Base-by-base conservation (phyloP, 331 rosid genomes). In the Phaseolus coccineus region DNA sequence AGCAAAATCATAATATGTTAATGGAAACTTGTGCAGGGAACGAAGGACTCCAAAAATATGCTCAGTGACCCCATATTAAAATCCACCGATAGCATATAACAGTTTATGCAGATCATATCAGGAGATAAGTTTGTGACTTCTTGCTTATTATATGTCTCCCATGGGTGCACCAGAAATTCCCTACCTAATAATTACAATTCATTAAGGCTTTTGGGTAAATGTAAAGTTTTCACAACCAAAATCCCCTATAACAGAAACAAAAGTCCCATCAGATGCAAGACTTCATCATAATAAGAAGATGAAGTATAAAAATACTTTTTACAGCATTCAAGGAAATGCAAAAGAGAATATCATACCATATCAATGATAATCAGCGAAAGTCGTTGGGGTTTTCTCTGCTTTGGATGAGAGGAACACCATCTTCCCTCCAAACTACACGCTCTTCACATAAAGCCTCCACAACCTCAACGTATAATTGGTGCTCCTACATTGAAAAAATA, bases 371-470 rank as follows among this genome's bases (percentile, higher is more conserved):
- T 80, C 77, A 87, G 47, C 8, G 48, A 48, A 80, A 87, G 31
- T 92, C 83, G 6, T 80, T 73, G 5, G 94, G 97, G 57, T 94
- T 90, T 74, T 88, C 97, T 84, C 84, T 91, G 86, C 92, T 77
- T 57, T 44, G 91, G 80, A 94, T 87, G 76, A 92, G 90, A 75
- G 98, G 98, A 81, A 94, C 98, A 22, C 96, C 96, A 55, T 94
- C 97, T 69, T 86, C 83, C 87, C 97, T 87, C 98, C 97, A 94
- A 70, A 85, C 64, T 13, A 94, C 30, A 40, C 96, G 93, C 28
- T 92, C 97, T 82, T 92, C 97, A 0, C 97, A 94, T 69, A 92
- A 39, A 42, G 98, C 69, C 69, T 63, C 69, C 25, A 63, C 69
- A 12, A 33, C 96, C 80, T 89, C 95, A 58, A 86, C 97, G 62